phyloP scores from a whole-genome alignment of 106 monocot species.

The Dioscorea zingiberensis region DNA sequence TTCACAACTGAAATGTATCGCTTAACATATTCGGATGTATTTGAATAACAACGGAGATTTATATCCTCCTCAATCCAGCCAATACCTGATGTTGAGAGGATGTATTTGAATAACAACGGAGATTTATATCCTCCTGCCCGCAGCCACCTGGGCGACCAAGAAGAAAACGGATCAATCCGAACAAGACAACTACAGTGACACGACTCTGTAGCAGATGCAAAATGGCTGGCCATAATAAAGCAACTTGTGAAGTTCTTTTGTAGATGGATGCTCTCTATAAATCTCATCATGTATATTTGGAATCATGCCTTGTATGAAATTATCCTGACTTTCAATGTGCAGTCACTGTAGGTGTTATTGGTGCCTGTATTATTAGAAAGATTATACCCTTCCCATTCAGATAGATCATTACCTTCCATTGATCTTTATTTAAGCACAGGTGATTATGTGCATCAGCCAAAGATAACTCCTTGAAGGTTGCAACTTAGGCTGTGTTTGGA shows the following conservation, averaged over 20 bases:
- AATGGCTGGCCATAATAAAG: conserved; percentile 74
- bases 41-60: conserved; percentile 33
- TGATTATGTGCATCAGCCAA: too few species aligned
- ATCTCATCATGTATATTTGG: too few species aligned
- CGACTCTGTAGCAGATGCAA: conserved; percentile 88
- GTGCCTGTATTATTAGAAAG: too few species aligned
- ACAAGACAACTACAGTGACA: conserved; percentile 28
- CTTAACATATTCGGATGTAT: conserved; percentile 47
- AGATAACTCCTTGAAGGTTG: too few species aligned
- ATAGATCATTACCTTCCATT: too few species aligned
- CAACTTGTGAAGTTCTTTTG: conserved; percentile 73
- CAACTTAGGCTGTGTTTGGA: too few species aligned
- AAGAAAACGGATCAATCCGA: conserved; percentile 53
- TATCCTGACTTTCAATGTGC: too few species aligned
- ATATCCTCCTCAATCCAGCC: conserved; percentile 41
- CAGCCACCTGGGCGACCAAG: conserved; percentile 53
- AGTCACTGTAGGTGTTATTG: too few species aligned
- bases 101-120: conserved; percentile 40
- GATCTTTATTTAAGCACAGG: too few species aligned
- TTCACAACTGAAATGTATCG: conserved; percentile 51
- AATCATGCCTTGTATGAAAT: too few species aligned
- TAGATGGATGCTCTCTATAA: conserved; percentile 1
- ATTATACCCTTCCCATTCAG: too few species aligned
- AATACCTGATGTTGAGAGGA: conserved; percentile 55
- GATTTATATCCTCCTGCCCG: conserved; percentile 42